Evolutionary conservation across 2,329 filamentous ascomycete genomes (phyloP).

Genomic region (Blastomyces silverae): DNA sequence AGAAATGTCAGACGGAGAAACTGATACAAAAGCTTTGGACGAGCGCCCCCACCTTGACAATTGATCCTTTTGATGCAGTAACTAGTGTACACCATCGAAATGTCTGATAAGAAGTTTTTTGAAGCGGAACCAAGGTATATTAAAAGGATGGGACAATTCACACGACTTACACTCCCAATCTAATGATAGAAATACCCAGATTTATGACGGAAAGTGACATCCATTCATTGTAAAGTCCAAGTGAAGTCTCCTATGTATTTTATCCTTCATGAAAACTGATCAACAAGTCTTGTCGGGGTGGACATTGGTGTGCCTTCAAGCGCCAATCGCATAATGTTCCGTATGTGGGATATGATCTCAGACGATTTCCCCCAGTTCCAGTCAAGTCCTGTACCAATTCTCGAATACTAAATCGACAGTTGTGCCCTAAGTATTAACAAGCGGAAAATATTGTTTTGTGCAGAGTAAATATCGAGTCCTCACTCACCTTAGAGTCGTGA

Average conservation of each 20-base stretch:
- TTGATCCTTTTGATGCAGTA: too few species aligned
- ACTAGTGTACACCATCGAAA: not conserved
- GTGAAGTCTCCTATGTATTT: not conserved
- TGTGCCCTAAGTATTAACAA: not conserved
- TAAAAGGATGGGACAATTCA: not conserved
- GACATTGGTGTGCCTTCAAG: slow-evolving; percentile 8
- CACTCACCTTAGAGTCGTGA: slow-evolving; percentile 6
- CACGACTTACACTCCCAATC: not conserved
- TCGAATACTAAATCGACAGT: slow-evolving; percentile 1
- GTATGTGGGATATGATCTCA: slow-evolving; percentile 11
- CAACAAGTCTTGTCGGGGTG: not conserved
- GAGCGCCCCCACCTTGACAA: too few species aligned
- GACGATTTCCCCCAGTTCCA: slow-evolving; percentile 5
- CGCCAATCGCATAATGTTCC: slow-evolving; percentile 7
- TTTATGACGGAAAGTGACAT: not conserved
- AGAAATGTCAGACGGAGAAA: too few species aligned
- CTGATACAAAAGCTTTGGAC: too few species aligned
- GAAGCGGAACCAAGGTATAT: not conserved
- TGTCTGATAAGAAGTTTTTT: not conserved
- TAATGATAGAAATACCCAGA: not conserved
- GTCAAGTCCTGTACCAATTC: not conserved
- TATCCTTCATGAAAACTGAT: not conserved
- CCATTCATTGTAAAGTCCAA: not conserved
- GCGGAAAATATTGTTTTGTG: not conserved
- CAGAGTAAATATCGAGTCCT: not conserved